Percentiles rank a stretch among this genome's conserved stretches.
phyloP scores from a whole-genome alignment of 345 rosid species.

The Acer campestre region DNA sequence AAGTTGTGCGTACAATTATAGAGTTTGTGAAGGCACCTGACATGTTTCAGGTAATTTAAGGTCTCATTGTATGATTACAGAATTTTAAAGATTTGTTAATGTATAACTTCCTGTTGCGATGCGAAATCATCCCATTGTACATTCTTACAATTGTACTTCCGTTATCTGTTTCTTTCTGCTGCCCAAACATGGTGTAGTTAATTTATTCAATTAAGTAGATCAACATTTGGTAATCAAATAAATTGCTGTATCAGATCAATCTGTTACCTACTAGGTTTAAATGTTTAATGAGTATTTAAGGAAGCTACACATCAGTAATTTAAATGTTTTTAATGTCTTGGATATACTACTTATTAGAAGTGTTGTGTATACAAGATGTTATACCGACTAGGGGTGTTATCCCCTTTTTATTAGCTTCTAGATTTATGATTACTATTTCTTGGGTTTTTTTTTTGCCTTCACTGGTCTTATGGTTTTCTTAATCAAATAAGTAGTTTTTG shows the following conservation, averaged over 20 bases:
- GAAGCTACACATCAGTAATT: neutral
- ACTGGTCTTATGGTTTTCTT: neutral
- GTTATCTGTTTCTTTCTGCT: neutral
- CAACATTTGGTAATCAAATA: too few species aligned
- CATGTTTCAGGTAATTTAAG: slow-evolving; percentile 69
- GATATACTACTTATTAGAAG: neutral
- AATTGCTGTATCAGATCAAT: neutral
- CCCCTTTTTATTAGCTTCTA: neutral
- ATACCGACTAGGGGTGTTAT: neutral
- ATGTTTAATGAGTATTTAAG: neutral
- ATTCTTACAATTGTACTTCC: neutral
- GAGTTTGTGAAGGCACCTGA: slow-evolving; percentile 93
- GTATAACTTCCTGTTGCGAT: neutral
- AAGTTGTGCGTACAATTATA: slow-evolving; percentile 68
- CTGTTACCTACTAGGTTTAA: neutral
- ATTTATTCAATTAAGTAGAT: neutral
- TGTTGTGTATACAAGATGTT: neutral
- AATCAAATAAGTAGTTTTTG: neutral
- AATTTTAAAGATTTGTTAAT: neutral
- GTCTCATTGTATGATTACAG: neutral
- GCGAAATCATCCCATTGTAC: neutral
- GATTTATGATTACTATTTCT: neutral
- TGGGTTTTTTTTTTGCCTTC: neutral
- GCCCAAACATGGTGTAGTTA: neutral
- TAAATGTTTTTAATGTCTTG: neutral